Conservation (phyloP, 331 rosid genomes). For the Erythrophleum ivorense region DNA sequence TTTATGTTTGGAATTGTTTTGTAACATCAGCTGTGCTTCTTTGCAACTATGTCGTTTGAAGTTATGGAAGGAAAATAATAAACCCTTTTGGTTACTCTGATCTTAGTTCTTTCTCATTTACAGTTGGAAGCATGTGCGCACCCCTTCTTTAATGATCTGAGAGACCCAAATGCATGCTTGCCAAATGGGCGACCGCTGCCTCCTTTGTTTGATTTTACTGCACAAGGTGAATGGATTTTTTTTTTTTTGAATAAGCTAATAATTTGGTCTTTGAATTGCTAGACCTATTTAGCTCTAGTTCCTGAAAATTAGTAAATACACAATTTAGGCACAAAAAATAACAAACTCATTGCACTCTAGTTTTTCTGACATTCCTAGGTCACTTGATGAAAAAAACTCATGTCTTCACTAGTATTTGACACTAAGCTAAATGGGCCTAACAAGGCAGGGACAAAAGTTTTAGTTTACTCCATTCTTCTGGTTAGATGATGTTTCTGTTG, state of each 20-base stretch:
- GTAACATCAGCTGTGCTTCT: background rate
- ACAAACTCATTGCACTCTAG: background rate
- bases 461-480: background rate
- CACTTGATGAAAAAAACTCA: background rate
- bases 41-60: background rate
- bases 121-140: constrained; percentile 95
- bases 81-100: background rate
- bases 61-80: background rate
- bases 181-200: constrained; percentile 80
- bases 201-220: constrained; percentile 80
- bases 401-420: background rate
- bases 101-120: constrained; percentile 30
- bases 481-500: background rate
- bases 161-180: constrained; percentile 68
- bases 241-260: background rate
- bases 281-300: background rate
- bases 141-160: constrained; percentile 79
- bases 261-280: background rate
- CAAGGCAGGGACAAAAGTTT: background rate
- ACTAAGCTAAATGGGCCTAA: background rate
- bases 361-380: background rate
- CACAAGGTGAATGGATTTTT: constrained; percentile 62
- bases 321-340: background rate
- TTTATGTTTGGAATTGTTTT: background rate
- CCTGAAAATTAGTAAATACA: background rate